A percentile compares a stretch with the other conserved stretches of the same genome.
Conservation (phyloP, 1,284 basidiomycete genomes). For the Coniferiporia weirii region DNA sequence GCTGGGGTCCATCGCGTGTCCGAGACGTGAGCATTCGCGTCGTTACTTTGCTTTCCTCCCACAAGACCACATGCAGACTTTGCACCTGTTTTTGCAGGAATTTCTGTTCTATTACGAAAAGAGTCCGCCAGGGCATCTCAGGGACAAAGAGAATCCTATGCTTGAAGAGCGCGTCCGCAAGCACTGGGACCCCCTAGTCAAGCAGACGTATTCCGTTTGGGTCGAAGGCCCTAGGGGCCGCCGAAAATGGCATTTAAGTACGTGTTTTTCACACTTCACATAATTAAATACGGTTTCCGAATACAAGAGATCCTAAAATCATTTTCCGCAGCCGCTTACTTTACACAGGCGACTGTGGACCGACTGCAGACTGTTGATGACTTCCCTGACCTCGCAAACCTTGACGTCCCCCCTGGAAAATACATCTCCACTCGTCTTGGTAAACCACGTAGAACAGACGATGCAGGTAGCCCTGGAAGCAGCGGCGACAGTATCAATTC, state of each 20-base stretch:
- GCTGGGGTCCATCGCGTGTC: conserved; percentile 36
- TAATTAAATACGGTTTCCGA: neutral
- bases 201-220: conserved; percentile 41
- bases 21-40: conserved; percentile 28
- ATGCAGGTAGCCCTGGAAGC: conserved; percentile 24
- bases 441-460: conserved; percentile 25
- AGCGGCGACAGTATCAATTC: conserved; percentile 14
- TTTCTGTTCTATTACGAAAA: conserved; percentile 42
- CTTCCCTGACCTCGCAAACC: conserved; percentile 2
- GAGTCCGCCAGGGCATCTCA: conserved; percentile 21
- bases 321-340: conserved; percentile 34
- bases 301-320: neutral
- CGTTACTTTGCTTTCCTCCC: conserved; percentile 7
- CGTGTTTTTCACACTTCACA: conserved; percentile 18
- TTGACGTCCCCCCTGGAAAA: conserved; percentile 18
- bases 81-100: conserved; percentile 26
- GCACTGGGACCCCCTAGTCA: conserved; percentile 30
- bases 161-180: conserved; percentile 19
- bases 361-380: conserved; percentile 18
- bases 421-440: conserved; percentile 18
- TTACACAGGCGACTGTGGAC: conserved; percentile 28
- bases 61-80: neutral
- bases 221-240: conserved; percentile 30
- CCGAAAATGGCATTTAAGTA: conserved; percentile 41
- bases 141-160: conserved; percentile 20